Percentiles rank a stretch among this genome's conserved stretches.
Evolutionary conservation across 139 green algal species (phyloP).

Genomic region (Micractinium sp.): DNA sequence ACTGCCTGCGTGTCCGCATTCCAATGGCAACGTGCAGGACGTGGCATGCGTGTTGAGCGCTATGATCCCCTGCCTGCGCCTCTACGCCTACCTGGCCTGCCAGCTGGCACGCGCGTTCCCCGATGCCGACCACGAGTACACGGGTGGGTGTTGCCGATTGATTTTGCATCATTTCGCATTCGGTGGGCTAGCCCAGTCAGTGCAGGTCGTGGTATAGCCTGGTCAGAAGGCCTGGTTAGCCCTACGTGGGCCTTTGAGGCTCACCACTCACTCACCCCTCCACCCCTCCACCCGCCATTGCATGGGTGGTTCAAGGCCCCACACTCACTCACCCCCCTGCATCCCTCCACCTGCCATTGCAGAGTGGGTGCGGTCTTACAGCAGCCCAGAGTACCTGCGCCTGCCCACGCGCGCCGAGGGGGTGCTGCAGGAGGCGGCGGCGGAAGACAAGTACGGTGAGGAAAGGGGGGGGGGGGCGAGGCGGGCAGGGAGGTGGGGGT

Average conservation of each 20-base stretch:
- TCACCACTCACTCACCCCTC: no score
- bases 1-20: neutral
- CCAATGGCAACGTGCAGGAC: constrained; percentile 43
- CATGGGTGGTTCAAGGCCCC: no score
- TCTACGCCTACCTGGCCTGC: constrained; percentile 81
- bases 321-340: neutral
- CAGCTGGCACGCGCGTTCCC: constrained; percentile 49
- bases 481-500: neutral
- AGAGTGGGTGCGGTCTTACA: constrained; percentile 76
- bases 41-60: constrained; percentile 67
- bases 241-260: no score
- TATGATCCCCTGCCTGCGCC: constrained; percentile 77
- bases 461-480: neutral
- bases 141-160: neutral
- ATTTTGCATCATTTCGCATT: neutral
- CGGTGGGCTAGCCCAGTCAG: no score
- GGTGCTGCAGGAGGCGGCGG: constrained; percentile 52
- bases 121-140: constrained; percentile 23
- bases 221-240: no score
- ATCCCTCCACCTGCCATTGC: neutral
- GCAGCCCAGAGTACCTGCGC: constrained; percentile 56
- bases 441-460: neutral
- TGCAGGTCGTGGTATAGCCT: no score
- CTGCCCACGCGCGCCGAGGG: constrained; percentile 48
- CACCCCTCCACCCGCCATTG: no score